Base-by-base conservation (phyloP, 441 rosid species). In the Gossypium laxum region DNA sequence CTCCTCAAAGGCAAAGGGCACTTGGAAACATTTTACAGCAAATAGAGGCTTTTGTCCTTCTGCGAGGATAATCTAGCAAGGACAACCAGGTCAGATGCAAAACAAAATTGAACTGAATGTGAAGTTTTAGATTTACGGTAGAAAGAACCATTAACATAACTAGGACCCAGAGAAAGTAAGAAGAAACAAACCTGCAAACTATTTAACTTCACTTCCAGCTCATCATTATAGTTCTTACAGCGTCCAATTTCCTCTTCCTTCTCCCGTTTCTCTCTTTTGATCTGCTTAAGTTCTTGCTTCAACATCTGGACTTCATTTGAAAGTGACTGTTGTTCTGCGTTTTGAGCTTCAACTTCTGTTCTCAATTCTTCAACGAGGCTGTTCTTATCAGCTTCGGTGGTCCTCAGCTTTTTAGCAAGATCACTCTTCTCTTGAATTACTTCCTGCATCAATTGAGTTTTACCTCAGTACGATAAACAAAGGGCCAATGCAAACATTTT, bases 191-290 rank as follows among this genome's bases (percentile, higher is more conserved):
- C 43, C 43, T 34, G 11, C 43, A 34, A 34, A 34, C 43, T 34
- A 7, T 34, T 34, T 8, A 34, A 7, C 74, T 85, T 84, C 61
- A 93, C 77, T 78, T 91, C 91, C 99, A 92, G 90, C 76, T 87
- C 91, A 79, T 92, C 92, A 67, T 91, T 91, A 82, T 87, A 88
- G 69, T 88, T 88, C 82, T 95, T 96, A 81, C 93, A 88, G 17
- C 96, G 86, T 65, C 92, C 87, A 82, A 91, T 79, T 79, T 87
- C 98, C 79, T 88, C 96, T 77, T 92, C 96, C 74, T 91, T 95
- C 80, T 95, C 91, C 73, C 84, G 87, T 81, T 89, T 92, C 80
- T 95, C 98, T 75, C 86, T 97, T 86, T 88, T 89, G 18, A 92
- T 86, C 81, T 95, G 98, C 75, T 86, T 95, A 32, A 88, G 85